Evolutionary conservation across 2,329 filamentous ascomycete species (phyloP).

Genomic region (Colletotrichum orbiculare): DNA sequence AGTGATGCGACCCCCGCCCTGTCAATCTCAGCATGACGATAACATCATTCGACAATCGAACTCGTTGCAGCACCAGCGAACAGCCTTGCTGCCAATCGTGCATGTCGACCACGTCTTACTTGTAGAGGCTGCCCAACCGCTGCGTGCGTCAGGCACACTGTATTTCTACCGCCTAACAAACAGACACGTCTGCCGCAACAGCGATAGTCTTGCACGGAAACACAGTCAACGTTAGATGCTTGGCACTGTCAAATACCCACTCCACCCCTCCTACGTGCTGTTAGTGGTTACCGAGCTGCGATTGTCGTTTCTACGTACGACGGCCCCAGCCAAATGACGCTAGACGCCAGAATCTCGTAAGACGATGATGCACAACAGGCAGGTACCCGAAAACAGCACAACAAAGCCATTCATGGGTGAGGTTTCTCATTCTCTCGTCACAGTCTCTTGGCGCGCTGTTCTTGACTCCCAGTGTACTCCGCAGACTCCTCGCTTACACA

Average conservation of each 20-base stretch:
- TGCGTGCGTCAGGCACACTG: constrained; percentile 15
- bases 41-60: constrained; percentile 34
- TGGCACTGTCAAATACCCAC: too few species aligned
- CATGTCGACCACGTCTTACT: constrained; percentile 5
- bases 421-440: too few species aligned
- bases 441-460: too few species aligned
- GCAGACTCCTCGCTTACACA: neutral
- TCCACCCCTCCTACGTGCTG: too few species aligned
- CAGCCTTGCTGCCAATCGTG: constrained; percentile 20
- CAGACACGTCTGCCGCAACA: constrained; percentile 8
- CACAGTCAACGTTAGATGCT: constrained; percentile 1
- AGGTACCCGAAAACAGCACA: constrained; percentile 9
- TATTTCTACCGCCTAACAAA: constrained; percentile 6
- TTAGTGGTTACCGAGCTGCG: too few species aligned
- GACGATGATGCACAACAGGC: constrained; percentile 27
- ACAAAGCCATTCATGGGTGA: too few species aligned
- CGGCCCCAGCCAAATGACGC: constrained; percentile 23
- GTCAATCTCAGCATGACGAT: constrained; percentile 33
- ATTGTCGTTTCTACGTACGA: constrained; percentile 13
- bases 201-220: neutral
- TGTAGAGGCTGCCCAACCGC: constrained; percentile 22
- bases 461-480: too few species aligned
- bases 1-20: constrained; percentile 34
- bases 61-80: constrained; percentile 12
- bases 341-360: constrained; percentile 30